phyloP scores from a whole-genome alignment of 1,284 basidiomycete species.

The Fomitopsis schrenkii region DNA sequence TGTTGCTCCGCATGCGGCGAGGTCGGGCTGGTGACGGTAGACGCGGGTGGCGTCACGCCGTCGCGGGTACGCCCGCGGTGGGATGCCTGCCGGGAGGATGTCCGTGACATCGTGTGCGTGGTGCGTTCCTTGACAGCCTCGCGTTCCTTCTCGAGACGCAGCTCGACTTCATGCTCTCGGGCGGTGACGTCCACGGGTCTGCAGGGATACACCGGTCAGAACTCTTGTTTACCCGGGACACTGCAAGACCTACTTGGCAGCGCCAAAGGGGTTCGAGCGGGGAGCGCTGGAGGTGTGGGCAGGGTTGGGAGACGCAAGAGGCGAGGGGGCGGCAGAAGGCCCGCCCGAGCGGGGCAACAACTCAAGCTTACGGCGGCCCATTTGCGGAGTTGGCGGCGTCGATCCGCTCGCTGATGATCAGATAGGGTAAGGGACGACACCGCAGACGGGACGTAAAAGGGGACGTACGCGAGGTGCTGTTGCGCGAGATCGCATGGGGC shows the following conservation, averaged over 20 bases:
- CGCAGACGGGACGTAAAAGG: not conserved
- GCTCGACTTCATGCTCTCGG: constrained; percentile 71
- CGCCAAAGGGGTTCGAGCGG: constrained; percentile 80
- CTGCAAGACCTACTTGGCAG: constrained; percentile 57
- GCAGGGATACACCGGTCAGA: not conserved
- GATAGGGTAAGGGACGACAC: not conserved
- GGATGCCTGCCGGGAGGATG: constrained; percentile 58
- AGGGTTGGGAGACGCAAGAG: constrained; percentile 73
- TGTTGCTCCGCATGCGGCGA: constrained; percentile 28
- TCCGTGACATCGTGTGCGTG: constrained; percentile 62
- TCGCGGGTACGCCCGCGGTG: constrained; percentile 37
- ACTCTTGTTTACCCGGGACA: not conserved
- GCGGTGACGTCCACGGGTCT: constrained; percentile 84
- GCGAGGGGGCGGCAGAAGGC: constrained; percentile 60
- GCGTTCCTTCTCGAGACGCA: constrained; percentile 65
- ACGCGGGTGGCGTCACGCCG: constrained; percentile 33
- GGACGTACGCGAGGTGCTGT: constrained; percentile 59
- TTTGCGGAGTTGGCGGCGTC: constrained; percentile 76
- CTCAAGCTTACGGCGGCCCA: constrained; percentile 75
- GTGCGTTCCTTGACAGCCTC: constrained; percentile 49
- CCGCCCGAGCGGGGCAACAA: constrained; percentile 73
- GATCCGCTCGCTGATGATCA: constrained; percentile 56
- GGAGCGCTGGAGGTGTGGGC: constrained; percentile 39
- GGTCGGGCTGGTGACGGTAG: constrained; percentile 28
- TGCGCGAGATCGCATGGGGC: constrained; percentile 36